Percentiles rank a stretch among this genome's conserved stretches.
These are phyloP conservation scores for Alectoria sarmentosa DNA, from an alignment of 495 filamentous ascomycete species.

Conservation along the genomic window DNA sequence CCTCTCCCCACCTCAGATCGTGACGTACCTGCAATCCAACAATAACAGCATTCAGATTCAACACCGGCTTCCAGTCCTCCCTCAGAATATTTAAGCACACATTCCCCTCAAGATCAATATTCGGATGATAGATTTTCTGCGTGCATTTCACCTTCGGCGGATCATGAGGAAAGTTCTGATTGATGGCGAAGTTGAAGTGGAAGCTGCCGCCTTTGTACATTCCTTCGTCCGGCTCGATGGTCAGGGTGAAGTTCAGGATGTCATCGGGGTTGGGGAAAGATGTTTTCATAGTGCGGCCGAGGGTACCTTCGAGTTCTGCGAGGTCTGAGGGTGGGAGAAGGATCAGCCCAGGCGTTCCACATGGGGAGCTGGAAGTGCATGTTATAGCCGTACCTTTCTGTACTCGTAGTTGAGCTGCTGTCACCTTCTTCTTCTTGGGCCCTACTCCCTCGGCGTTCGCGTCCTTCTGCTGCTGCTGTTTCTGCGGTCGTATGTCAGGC, in stretches of 20 bases:
- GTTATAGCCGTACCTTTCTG: conserved; percentile 68
- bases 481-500: conserved; percentile 43
- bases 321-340: conserved; percentile 56
- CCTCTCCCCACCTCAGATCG: neutral
- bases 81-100: conserved; percentile 94
- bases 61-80: conserved; percentile 97
- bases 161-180: conserved; percentile 93
- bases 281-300: conserved; percentile 88
- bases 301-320: conserved; percentile 64
- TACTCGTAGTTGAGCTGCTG: conserved; percentile 87
- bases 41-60: conserved; percentile 94
- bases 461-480: conserved; percentile 91
- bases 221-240: conserved; percentile 93
- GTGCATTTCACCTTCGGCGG: conserved; percentile 96
- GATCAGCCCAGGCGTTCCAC: conserved; percentile 8
- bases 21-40: conserved; percentile 75
- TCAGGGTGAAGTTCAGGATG: conserved; percentile 90
- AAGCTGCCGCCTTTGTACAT: conserved; percentile 93
- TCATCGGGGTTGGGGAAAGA: conserved; percentile 91
- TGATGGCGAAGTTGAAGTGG: conserved; percentile 85
- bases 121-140: conserved; percentile 98
- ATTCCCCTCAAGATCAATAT: conserved; percentile 96
- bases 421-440: conserved; percentile 95
- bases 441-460: conserved; percentile 72
- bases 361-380: neutral